A percentile compares a stretch with the other conserved stretches of the same genome.
Evolutionary conservation across 768 basidiomycete genomes (phyloP).

Genomic region (Terana coerulea): DNA sequence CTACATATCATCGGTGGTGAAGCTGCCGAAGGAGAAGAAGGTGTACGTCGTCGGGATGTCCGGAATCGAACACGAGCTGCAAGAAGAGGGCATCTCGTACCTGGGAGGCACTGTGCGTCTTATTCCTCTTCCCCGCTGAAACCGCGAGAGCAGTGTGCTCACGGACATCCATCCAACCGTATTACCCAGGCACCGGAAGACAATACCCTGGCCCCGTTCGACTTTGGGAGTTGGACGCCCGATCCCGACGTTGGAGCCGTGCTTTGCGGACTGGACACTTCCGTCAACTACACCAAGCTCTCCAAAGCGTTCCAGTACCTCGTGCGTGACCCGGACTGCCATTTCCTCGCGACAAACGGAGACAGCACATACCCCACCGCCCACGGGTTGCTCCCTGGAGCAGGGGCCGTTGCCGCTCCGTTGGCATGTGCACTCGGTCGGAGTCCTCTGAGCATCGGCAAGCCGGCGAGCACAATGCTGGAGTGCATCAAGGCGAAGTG

Average conservation of each 20-base stretch:
- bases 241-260: constrained; percentile 89
- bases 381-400: constrained; percentile 73
- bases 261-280: constrained; percentile 86
- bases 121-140: constrained; percentile 4
- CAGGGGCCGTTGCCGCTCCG: constrained; percentile 81
- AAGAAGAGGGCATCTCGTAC: constrained; percentile 76
- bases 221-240: constrained; percentile 60
- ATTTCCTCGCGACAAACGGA: constrained; percentile 88
- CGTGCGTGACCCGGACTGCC: constrained; percentile 70
- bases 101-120: constrained; percentile 79
- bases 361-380: constrained; percentile 88
- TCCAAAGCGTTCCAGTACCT: constrained; percentile 92
- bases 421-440: constrained; percentile 67
- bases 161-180: neutral
- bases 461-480: constrained; percentile 88
- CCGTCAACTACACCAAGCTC: constrained; percentile 90
- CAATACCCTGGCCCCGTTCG: constrained; percentile 67
- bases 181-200: constrained; percentile 90
- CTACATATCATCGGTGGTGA: constrained; percentile 84
- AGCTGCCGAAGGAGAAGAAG: constrained; percentile 86
- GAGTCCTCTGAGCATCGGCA: constrained; percentile 80
- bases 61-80: constrained; percentile 91
- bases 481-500: constrained; percentile 86
- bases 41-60: constrained; percentile 93
- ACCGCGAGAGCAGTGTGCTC: too few species aligned